These are phyloP conservation scores for Noccaea caerulescens DNA, from an alignment of 345 rosid genomes.

Conservation along the genomic window DNA sequence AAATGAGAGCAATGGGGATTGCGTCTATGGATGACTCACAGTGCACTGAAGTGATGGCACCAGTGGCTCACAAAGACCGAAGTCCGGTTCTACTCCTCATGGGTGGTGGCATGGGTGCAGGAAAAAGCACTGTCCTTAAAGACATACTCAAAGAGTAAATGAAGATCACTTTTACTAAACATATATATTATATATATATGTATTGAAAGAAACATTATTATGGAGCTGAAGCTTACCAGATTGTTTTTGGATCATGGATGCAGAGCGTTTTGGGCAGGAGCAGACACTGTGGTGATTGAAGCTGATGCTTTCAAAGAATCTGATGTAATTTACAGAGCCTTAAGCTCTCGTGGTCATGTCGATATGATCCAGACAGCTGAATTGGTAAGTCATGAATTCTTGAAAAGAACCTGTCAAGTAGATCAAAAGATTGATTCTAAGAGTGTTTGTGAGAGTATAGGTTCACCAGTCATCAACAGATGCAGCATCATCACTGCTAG, in stretches of 20 bases:
- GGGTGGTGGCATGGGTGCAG: constrained; percentile 99
- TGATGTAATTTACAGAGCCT: constrained; percentile 88
- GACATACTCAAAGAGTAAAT: constrained; percentile 89
- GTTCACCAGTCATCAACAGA: constrained; percentile 96
- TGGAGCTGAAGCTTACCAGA: constrained; percentile 33
- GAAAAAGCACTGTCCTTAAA: constrained; percentile 94
- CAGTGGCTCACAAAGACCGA: constrained; percentile 77
- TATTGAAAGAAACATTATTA: neutral
- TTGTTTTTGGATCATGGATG: constrained; percentile 18
- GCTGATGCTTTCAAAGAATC: constrained; percentile 97
- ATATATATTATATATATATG: neutral
- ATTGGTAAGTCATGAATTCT: constrained; percentile 51
- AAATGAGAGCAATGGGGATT: constrained; percentile 83
- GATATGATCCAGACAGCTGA: constrained; percentile 93
- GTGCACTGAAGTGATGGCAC: constrained; percentile 88
- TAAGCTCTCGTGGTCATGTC: constrained; percentile 83
- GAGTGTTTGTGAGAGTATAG: constrained; percentile 41
- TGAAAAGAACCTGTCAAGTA: constrained; percentile 1
- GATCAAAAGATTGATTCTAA: neutral
- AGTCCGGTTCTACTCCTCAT: constrained; percentile 90
- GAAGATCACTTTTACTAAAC: neutral
- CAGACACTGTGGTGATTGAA: constrained; percentile 83
- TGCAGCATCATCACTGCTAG: constrained; percentile 91
- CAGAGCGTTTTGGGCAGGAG: constrained; percentile 91
- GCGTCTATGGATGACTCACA: constrained; percentile 57